Base-by-base conservation (phyloP, 192 early-diverging fungal species). In the Geosiphon pyriformis region DNA sequence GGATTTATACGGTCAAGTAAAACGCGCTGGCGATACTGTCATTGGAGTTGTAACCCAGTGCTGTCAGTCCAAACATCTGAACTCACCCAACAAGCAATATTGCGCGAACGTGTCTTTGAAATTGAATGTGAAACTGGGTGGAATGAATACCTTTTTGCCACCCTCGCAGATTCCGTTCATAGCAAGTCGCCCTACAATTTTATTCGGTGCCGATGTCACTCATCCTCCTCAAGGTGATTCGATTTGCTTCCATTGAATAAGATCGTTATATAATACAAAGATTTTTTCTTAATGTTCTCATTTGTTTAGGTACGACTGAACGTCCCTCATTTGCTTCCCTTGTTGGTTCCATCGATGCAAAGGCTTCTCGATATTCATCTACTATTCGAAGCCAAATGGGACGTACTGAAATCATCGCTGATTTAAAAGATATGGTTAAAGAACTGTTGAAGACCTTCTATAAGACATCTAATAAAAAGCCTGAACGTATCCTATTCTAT, bases 21-120 rank as follows among this genome's bases (percentile, higher is more conserved):
- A 98, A 82, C 85, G 93, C 26, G 83, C 92, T 23, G 85, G 87
- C 15, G 93, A 98, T 73, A 94, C 93, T 2, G 86, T 92, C 26
- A 80, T 95, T 67, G 94, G 94, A n/a, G 78, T 95, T 23, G 85
- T 90, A 0, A 92, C 93, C 22, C 95, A 98, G 78, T 98, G 95
- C 70, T 82, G 95, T 64, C 93, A 92, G 67, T 73, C 84, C 17
- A 93, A 88, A 76, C 87, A 94, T 68, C 79, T 93, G 67, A 82
- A 82, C 72, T 73, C 80, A 17, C 78, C 90, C 37, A 94, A 88
- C 73, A 70, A 84, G 55, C 94, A 98, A 78, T 98, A 98, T 79
- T 94, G 92, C 68, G 94, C 95, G 20, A 98, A 98, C 61, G 86
- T 98, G 30, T 92, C 87, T 66, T 78, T 98, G 51, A 98, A 98